Percentiles rank a stretch among this genome's conserved stretches.
These are phyloP conservation scores for Serendipita vermifera DNA, from an alignment of 768 basidiomycete genomes.

Conservation along the genomic window DNA sequence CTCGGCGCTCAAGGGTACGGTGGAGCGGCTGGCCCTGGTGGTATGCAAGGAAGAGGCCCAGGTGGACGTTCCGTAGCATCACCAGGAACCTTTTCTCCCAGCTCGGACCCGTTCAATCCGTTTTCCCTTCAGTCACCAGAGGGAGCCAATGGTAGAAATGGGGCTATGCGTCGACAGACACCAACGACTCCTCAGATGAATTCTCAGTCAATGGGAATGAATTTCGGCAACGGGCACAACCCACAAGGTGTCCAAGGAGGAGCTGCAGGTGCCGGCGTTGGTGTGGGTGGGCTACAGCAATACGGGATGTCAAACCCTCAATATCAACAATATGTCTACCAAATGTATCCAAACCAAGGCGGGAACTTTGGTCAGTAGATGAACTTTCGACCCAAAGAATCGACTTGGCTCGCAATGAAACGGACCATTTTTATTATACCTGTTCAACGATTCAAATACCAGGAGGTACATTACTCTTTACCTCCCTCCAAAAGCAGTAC, in stretches of 20 bases:
- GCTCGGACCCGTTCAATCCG: slow-evolving; percentile 45
- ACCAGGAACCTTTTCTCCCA: slow-evolving; percentile 37
- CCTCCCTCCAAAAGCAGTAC: no score
- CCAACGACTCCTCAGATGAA: background rate
- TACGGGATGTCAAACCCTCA: slow-evolving; percentile 7
- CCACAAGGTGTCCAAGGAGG: background rate
- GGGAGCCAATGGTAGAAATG: slow-evolving; percentile 10
- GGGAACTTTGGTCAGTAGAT: background rate
- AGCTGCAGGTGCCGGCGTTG: background rate
- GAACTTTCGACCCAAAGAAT: no score
- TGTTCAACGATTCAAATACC: no score
- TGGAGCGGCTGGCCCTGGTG: slow-evolving; percentile 16
- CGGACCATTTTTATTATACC: no score
- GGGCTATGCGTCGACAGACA: background rate
- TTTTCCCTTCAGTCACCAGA: slow-evolving; percentile 41
- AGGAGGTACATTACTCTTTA: no score
- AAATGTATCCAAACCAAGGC: slow-evolving; percentile 8
- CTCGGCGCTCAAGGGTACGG: slow-evolving; percentile 29
- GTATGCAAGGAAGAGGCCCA: slow-evolving; percentile 31
- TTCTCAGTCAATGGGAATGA: background rate
- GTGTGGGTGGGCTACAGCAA: slow-evolving; percentile 7
- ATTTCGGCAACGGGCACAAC: slow-evolving; percentile 10
- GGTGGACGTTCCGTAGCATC: slow-evolving; percentile 31
- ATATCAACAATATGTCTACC: slow-evolving; percentile 8
- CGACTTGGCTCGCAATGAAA: no score